Percentiles rank a stretch among this genome's conserved stretches.
phyloP scores from a whole-genome alignment of 2,329 filamentous ascomycete genomes.

The Colletotrichum somersetense region DNA sequence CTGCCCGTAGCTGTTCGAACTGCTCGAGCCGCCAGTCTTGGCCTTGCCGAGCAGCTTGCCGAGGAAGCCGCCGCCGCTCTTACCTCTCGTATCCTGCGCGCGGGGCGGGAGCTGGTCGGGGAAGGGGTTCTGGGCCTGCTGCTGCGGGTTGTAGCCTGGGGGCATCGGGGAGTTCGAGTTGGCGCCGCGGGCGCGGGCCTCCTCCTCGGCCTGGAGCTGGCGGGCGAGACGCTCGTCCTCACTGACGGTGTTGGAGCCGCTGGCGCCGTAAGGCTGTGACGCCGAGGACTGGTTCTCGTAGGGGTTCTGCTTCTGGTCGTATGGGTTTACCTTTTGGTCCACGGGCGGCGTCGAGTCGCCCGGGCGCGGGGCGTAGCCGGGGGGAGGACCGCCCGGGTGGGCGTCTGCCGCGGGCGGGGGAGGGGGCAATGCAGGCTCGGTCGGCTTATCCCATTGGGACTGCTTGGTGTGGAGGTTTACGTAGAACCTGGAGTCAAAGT shows the following conservation, averaged over 20 bases:
- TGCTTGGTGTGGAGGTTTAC: conserved; percentile 89
- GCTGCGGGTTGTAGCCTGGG: conserved; percentile 45
- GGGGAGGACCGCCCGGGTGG: conserved; percentile 72
- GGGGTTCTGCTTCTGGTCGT: conserved; percentile 74
- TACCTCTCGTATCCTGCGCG: conserved; percentile 49
- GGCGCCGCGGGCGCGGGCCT: conserved; percentile 60
- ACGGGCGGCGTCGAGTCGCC: conserved; percentile 54
- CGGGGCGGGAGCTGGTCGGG: conserved; percentile 59
- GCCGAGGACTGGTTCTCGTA: conserved; percentile 47
- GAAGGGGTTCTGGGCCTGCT: conserved; percentile 47
- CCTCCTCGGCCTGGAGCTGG: conserved; percentile 85
- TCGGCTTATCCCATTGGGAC: conserved; percentile 92
- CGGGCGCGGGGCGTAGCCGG: conserved; percentile 70
- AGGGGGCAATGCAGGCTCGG: conserved; percentile 71
- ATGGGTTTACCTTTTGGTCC: conserved; percentile 74
- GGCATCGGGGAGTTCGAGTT: conserved; percentile 50
- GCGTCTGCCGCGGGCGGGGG: conserved; percentile 53
- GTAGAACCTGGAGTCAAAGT: conserved; percentile 76
- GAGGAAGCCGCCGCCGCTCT: conserved; percentile 61
- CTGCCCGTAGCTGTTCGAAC: conserved; percentile 51
- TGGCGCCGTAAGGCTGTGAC: conserved; percentile 51
- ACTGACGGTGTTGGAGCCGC: conserved; percentile 54
- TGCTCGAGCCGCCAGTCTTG: conserved; percentile 53
- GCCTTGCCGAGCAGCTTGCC: conserved; percentile 67
- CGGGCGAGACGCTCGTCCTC: conserved; percentile 82